phyloP scores from a whole-genome alignment of 768 basidiomycete species.

The Naganishia onofrii region DNA sequence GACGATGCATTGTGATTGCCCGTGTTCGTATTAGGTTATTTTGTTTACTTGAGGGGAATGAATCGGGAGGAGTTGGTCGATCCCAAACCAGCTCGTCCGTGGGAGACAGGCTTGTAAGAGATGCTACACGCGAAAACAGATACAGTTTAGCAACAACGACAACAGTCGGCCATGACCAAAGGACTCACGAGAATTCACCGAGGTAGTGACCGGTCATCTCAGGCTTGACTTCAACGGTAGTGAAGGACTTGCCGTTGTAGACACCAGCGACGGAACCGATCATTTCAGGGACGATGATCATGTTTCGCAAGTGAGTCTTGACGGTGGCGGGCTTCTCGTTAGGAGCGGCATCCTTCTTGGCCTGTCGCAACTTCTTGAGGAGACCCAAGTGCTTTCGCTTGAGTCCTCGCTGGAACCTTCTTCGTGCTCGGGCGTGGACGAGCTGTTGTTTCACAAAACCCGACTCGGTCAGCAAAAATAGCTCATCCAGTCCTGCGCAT shows the following conservation, averaged over 20 bases:
- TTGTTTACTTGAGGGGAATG: slow-evolving; percentile 90
- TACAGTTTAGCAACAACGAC: slow-evolving; percentile 56
- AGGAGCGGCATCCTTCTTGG: slow-evolving; percentile 98
- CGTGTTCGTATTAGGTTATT: slow-evolving; percentile 18
- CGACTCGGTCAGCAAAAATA: background rate
- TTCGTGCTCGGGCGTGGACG: slow-evolving; percentile 96
- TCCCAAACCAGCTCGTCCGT: slow-evolving; percentile 98
- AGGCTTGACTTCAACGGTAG: slow-evolving; percentile 94
- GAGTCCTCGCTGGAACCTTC: slow-evolving; percentile 97
- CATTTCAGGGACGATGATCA: slow-evolving; percentile 99
- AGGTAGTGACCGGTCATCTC: slow-evolving; percentile 99
- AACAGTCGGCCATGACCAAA: slow-evolving; percentile 36
- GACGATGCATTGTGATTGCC: background rate
- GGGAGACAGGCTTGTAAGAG: slow-evolving; percentile 98
- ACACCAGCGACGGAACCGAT: slow-evolving; percentile 97
- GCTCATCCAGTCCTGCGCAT: background rate
- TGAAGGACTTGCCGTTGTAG: slow-evolving; percentile 61
- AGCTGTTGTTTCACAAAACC: slow-evolving; percentile 61
- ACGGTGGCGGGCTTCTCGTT: slow-evolving; percentile 99
- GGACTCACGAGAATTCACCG: slow-evolving; percentile 61
- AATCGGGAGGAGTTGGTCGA: slow-evolving; percentile 67
- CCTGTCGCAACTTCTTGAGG: slow-evolving; percentile 98
- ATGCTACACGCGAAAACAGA: slow-evolving; percentile 52
- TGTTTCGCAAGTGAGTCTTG: slow-evolving; percentile 98
- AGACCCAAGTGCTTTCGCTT: slow-evolving; percentile 98